Conservation (phyloP, 1,284 basidiomycete species). For the Naganishia sp. region DNA sequence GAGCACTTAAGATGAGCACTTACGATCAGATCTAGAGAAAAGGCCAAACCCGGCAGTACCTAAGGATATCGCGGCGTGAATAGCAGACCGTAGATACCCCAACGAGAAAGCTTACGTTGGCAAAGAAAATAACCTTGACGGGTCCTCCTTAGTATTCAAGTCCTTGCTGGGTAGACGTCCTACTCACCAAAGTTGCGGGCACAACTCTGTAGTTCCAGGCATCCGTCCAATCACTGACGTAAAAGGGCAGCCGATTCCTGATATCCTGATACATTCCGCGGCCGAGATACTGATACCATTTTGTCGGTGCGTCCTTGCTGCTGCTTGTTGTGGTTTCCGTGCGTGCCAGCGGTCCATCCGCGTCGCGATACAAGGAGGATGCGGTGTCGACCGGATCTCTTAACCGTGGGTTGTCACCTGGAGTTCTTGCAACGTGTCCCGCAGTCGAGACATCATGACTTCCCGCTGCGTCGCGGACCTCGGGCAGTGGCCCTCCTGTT, state of each 20-base stretch:
- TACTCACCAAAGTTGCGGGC: constrained; percentile 55
- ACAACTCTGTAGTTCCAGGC: constrained; percentile 77
- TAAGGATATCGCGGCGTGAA: constrained; percentile 55
- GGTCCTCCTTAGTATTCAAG: constrained; percentile 38
- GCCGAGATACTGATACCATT: constrained; percentile 35
- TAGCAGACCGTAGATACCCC: constrained; percentile 24
- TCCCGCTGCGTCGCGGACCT: constrained; percentile 4
- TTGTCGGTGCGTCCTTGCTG: neutral
- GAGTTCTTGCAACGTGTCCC: neutral
- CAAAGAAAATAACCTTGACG: constrained; percentile 51
- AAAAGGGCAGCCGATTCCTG: constrained; percentile 74
- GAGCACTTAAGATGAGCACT: constrained; percentile 10
- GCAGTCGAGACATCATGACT: neutral
- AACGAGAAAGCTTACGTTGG: constrained; percentile 39
- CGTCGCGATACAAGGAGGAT: neutral
- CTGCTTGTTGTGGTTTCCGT: constrained; percentile 1
- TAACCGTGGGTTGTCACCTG: constrained; percentile 1
- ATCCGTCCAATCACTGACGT: constrained; percentile 80
- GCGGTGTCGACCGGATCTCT: neutral
- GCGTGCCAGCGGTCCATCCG: neutral
- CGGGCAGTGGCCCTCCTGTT: constrained; percentile 2
- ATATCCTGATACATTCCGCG: constrained; percentile 76
- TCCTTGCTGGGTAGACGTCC: constrained; percentile 80
- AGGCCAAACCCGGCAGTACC: constrained; percentile 86
- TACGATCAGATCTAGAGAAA: constrained; percentile 85